Evolutionary conservation across 1,284 basidiomycete species (phyloP).

Genomic region (Apiotrichum gamsii): DNA sequence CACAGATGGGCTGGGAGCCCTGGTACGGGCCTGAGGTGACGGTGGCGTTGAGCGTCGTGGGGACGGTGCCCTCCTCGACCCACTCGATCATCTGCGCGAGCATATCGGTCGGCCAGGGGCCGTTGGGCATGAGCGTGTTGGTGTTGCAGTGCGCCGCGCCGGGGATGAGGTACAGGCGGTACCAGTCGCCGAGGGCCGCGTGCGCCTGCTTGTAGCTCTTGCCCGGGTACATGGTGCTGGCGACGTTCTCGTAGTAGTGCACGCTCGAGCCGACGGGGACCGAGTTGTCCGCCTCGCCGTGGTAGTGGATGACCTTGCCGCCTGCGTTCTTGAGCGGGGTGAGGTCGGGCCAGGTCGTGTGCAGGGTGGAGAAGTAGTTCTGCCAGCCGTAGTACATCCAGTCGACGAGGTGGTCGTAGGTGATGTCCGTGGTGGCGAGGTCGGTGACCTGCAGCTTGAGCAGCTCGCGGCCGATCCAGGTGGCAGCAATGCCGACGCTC

Average conservation of each 20-base stretch:
- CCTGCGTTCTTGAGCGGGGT: conserved; percentile 15
- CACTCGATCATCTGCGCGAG: conserved; percentile 7
- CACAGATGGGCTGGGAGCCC: not conserved
- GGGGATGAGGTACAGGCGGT: conserved; percentile 20
- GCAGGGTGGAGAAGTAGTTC: conserved; percentile 1
- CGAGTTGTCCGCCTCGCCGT: conserved; percentile 20
- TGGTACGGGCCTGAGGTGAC: not conserved
- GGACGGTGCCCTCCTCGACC: conserved; percentile 12
- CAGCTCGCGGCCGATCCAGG: too few species aligned
- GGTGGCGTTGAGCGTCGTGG: conserved; percentile 2
- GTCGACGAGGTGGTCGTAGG: conserved; percentile 12
- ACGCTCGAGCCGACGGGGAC: not conserved
- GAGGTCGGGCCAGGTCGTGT: conserved; percentile 19
- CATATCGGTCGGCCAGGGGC: conserved; percentile 5
- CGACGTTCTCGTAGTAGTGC: conserved; percentile 2
- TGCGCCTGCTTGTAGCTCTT: not conserved
- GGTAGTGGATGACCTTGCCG: conserved; percentile 26
- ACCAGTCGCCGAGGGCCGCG: conserved; percentile 9
- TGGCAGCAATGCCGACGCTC: not conserved
- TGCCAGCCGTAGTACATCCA: conserved; percentile 11
- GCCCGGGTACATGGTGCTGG: conserved; percentile 3
- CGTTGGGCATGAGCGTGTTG: conserved; percentile 2
- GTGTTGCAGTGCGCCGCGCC: conserved; percentile 20
- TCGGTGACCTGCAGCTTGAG: too few species aligned
- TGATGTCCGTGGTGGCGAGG: not conserved